Conservation (phyloP, 2,329 filamentous ascomycete species). For the Colletotrichum sp. region DNA sequence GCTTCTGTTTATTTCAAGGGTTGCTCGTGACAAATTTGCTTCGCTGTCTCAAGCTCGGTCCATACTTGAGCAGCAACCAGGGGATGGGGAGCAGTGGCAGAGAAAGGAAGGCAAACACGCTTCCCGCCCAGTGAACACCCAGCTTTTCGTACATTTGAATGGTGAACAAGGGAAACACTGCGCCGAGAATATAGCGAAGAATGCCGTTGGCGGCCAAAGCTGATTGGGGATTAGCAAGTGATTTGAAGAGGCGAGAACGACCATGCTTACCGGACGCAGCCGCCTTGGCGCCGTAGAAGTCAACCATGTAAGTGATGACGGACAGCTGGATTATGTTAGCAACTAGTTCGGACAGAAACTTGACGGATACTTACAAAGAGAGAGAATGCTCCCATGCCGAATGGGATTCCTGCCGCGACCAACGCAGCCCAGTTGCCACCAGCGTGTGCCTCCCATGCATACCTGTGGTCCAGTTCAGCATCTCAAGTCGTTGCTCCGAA, state of each 20-base stretch:
- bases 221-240: neutral
- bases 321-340: neutral
- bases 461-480: neutral
- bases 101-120: constrained; percentile 24
- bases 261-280: constrained; percentile 16
- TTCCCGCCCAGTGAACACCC: constrained; percentile 39
- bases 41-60: neutral
- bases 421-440: constrained; percentile 23
- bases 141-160: constrained; percentile 41
- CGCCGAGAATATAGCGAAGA: constrained; percentile 43
- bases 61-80: constrained; percentile 22
- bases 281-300: constrained; percentile 22
- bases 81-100: constrained; percentile 23
- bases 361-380: neutral
- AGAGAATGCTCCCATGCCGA: neutral
- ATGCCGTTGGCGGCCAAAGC: constrained; percentile 47
- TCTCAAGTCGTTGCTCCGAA: neutral
- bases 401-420: constrained; percentile 22
- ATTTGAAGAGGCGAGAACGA: fast-evolving
- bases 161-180: constrained; percentile 49
- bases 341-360: fast-evolving
- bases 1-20: neutral
- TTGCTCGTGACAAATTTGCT: neutral
- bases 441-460: constrained; percentile 37
- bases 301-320: constrained; percentile 23